Evolutionary conservation across 768 basidiomycete species (phyloP).

Genomic region (Mycena pura): DNA sequence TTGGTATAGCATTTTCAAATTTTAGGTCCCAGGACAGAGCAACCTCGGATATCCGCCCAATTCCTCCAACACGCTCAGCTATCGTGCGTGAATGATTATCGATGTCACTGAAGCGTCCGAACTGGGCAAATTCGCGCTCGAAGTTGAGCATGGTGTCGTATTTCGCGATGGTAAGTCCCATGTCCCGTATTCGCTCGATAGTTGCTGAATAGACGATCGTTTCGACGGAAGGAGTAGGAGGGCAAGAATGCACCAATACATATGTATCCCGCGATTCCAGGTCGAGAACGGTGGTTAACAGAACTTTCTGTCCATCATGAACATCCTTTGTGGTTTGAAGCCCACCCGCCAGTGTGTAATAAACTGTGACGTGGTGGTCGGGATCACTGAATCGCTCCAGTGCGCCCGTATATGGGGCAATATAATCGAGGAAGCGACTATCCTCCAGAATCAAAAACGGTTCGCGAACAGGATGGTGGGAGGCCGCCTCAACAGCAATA

Average conservation of each 20-base stretch:
- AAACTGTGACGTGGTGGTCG: background rate
- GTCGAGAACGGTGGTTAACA: conserved; percentile 11
- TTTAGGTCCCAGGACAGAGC: background rate
- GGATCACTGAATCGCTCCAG: conserved; percentile 1
- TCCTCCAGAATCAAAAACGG: background rate
- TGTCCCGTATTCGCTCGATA: background rate
- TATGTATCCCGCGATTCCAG: background rate
- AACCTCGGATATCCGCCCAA: background rate
- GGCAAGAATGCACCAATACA: background rate
- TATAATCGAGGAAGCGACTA: background rate
- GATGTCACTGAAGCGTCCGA: background rate
- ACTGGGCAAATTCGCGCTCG: background rate
- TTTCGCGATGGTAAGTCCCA: background rate
- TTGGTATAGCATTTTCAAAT: too few relatives aligned
- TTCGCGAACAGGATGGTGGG: too few relatives aligned
- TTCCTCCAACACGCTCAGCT: background rate
- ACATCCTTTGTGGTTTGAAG: background rate
- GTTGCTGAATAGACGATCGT: background rate
- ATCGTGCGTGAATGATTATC: background rate
- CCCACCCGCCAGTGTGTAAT: background rate
- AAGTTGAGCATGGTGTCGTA: background rate
- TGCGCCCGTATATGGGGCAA: background rate
- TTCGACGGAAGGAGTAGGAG: background rate
- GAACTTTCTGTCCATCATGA: background rate
- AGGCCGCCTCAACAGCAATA: too few relatives aligned